Evolutionary conservation across 75 land plant genomes (phyloP), one percentile per base, ranked within the genome.

Genomic region (Selaginella moellendorffii): DNA sequence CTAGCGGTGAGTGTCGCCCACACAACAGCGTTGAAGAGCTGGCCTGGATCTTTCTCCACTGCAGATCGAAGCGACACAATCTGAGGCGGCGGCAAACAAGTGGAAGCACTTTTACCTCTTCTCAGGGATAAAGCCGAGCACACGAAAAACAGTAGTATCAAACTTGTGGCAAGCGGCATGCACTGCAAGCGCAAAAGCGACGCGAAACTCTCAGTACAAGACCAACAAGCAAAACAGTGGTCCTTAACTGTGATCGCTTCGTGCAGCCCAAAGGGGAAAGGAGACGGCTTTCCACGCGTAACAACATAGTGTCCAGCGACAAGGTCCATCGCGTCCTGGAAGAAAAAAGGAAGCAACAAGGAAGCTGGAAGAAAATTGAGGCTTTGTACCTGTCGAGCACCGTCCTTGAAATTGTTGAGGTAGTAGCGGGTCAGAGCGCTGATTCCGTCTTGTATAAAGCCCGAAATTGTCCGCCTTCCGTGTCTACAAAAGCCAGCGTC

Each of bases 261-360:
- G 46, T 36, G 46, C 5, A 36, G 14, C 14, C 46, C 46, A 36
- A n/a, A 36, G 46, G 14, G 5, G 76, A 82, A 82, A 5, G 87
- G 90, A 62, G 88, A 93, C 31, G 81, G 85, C 28, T 25, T 61
- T 53, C 67, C 72, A 56, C 78, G 81, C 62, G 56, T 82, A 52
- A 84, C 77, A 65, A 26, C 73, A 71, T 84, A 95, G 54, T 74
- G 91, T 22, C 99, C 99, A 68, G 85, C 83, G 18, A 91, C 72
- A 53, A 95, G 85, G 71, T 95, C 99, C 42, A 89, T 73, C 54
- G 97, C 96, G 76, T 95, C 99, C 99, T 89, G 68, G 5, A 21
- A 56, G 59, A 19, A 56, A 8, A 19, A 56, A 5, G 9, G 9
- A 56, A 2, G 9, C 19, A 8, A 21, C 25, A 56, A 8, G 19